Base-by-base conservation (phyloP, 768 basidiomycete species). In the Tubosaeta sp. region DNA sequence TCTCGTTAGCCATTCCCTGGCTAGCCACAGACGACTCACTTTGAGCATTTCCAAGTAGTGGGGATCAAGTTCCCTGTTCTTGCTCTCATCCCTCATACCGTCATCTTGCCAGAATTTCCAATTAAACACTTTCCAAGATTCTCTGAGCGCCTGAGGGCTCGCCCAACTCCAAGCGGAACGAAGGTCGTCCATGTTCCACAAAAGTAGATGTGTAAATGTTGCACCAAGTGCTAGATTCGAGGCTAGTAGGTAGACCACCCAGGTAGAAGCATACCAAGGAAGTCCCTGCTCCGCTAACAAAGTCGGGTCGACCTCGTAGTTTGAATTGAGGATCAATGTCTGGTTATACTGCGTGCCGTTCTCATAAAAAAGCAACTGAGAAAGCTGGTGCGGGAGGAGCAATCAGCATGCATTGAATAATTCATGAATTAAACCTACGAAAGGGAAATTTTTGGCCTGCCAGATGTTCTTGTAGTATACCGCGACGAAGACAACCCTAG, bases 371-470 rank as follows among this genome's bases (percentile, higher is more conserved):
- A 82, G 65, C 9, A 69, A 59, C 48, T 82, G 80, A 1, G 77
- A 76, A n/a, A 81, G 66, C 64, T 67, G 31, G 12, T 11, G 3
- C 72, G 55, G 32, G 29, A 32, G 33, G 19, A 6, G 33, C 3
- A 5, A 27, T 55, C 13, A 47, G 29, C 9, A 19, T 10, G 27
- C 7, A 22, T 9, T 9, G 6, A 14, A 17, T 5, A 4, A 41
- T 25, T 48, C 16, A 14, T 43, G 42, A 64, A 63, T 66, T 77
- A 79, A 2, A 52, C 64, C 42, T 63, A 75, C 71, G 69, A 83
- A 84, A 4, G 84, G 83, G 72, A 84, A 84, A 58, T 71, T 76
- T 59, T 82, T 77, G 2, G 76, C 76, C 39, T 77, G 64, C 83
- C 83, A 85, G 9, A 75, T 68, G 55, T 86, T 84, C 33, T 60